Evolutionary conservation across 768 basidiomycete species (phyloP), one percentile per base, ranked within the genome.

Genomic region (Austroboletus eburneus): DNA sequence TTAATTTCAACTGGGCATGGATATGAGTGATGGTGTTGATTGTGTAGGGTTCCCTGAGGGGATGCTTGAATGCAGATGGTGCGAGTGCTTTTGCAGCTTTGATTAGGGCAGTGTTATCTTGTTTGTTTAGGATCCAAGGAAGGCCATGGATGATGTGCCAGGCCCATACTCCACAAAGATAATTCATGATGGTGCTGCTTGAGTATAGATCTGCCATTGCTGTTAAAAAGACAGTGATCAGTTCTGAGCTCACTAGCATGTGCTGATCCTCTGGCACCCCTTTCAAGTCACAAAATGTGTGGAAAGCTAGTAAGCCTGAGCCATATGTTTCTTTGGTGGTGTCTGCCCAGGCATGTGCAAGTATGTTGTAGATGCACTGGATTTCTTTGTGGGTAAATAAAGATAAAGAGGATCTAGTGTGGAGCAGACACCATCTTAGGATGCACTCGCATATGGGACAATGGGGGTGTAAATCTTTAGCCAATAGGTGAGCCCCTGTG

Each of bases 141-240:
- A 54, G 43, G 5, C 54, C 40, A n/a, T 67, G 57, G 0, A 68
- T 55, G 1, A 59, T 54, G 36, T 66, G 65, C 64, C 62, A 68
- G 0, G 59, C 58, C 0, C 49, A 47, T 0, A 68, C 30, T 0
- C 44, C 59, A 0, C 24, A 41, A 20, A 60, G 1, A 18, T 61
- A 64, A 21, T 53, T 60, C 0, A 29, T 10, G 10, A 61, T 22
- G 0, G 58, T 54, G 7, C 24, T 45, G 2, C 42, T 49, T 0
- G 57, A 24, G 6, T 59, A 55, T 1, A 17, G 1, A 0, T 21
- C 24, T 0, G 37, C 24, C 0, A 42, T 9, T 1, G 13, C 9
- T 0, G 64, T 42, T 2, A 62, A 35, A 36, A 62, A 65, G 0
- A 40, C n/a, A 0, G 44, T 40, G 1, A 64, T 40, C 2, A 62